Evolutionary conservation across 2,329 filamentous ascomycete species (phyloP), one percentile per base, ranked within the genome.

Genomic region (Cyclaneusma minus): DNA sequence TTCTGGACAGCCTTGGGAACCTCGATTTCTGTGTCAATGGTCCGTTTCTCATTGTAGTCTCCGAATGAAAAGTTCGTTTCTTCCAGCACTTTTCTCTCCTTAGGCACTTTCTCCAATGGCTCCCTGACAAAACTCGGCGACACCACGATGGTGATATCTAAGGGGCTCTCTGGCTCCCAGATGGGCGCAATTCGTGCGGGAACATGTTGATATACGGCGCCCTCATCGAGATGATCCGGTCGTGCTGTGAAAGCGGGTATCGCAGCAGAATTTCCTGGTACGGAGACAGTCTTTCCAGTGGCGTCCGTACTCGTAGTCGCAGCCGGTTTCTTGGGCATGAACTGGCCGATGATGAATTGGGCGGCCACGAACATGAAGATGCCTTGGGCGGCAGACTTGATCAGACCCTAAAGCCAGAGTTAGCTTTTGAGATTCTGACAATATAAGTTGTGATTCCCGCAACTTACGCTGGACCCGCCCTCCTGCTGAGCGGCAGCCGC

Each of bases 141-240:
- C 29, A 95, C 67, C 40, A 87, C 89, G 46, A 98, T 68, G 38
- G 69, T 62, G 40, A 98, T 70, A 51, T 98, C 89, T 39, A 98
- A 53, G 32, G 68, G 58, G 42, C 71, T 80, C 47, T 89, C 71
- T 24, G 66, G 57, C 3, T 81, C 72, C 89, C 89, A 98, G 44
- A 95, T 83, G 13, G 89, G 85, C 19, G 79, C 79, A 34, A 94
- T 62, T 30, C 63, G 65, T 37, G 74, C 64, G 2, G 84, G 83
- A 11, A 82, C 54, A 1, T 54, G 50, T 40, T 64, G 78, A 48
- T 74, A 76, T 26, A 61, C 53, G 13, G 72, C 74, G 38, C 67
- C 69, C 33, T 69, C 60, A 52, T 72, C 49, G 44, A 73, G 55
- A 32, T 51, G 47, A 33, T 59, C 51, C n/a, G 78, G 74, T 27